These are phyloP conservation scores for Talaromyces albobiverticillius DNA, from an alignment of 2,329 filamentous ascomycete genomes.

Conservation along the genomic window DNA sequence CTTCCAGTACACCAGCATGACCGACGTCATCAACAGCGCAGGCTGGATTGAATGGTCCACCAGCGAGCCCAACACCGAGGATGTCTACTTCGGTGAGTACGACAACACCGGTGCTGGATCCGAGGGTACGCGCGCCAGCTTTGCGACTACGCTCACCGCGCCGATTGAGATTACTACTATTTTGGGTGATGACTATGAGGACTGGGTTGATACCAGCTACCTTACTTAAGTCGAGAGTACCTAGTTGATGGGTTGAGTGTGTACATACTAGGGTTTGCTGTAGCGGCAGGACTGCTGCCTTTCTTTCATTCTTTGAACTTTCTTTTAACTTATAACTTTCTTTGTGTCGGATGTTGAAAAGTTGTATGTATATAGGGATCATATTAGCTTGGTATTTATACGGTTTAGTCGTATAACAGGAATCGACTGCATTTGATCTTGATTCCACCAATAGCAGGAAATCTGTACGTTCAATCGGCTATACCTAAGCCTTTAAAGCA, in stretches of 20 bases:
- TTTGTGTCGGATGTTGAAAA: no score
- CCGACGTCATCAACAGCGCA: slow-evolving; percentile 54
- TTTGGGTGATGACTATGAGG: slow-evolving; percentile 43
- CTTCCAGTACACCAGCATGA: slow-evolving; percentile 11
- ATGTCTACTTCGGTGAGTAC: slow-evolving; percentile 59
- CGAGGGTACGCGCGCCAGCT: slow-evolving; percentile 52
- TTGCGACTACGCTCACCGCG: slow-evolving; percentile 39
- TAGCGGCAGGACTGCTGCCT: no score
- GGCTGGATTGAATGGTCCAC: slow-evolving; percentile 60
- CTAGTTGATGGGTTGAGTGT: background rate
- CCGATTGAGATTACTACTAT: slow-evolving; percentile 45
- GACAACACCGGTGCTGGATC: slow-evolving; percentile 58
- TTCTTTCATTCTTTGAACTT: no score
- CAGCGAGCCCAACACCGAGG: slow-evolving; percentile 47
- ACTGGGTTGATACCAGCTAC: slow-evolving; percentile 46
- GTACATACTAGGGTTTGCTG: no score
- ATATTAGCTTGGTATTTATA: no score
- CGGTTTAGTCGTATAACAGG: no score
- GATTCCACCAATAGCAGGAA: no score
- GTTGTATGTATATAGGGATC: no score
- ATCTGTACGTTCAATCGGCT: no score
- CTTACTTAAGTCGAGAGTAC: slow-evolving; percentile 17
- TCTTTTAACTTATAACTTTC: no score
- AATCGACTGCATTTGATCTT: no score
- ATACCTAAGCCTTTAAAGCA: no score